phyloP scores from a whole-genome alignment of 129 eudicot species.

The Dittrichia graveolens region DNA sequence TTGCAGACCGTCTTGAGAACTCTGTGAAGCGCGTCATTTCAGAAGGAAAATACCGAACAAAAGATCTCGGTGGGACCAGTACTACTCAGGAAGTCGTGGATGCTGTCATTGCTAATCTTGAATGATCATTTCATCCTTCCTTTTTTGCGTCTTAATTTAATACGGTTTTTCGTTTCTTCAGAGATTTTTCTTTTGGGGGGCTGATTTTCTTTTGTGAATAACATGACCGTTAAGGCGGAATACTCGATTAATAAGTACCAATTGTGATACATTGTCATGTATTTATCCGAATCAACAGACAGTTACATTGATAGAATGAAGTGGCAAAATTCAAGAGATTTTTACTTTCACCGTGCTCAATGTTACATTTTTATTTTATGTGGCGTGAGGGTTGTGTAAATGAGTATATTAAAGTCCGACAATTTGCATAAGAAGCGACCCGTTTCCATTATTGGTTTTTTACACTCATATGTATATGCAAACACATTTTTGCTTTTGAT shows the following conservation, averaged over 20 bases:
- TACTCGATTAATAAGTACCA: slow-evolving; percentile 27
- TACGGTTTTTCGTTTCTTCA: neutral
- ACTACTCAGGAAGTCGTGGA: slow-evolving; percentile 89
- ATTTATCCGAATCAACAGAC: slow-evolving; percentile 12
- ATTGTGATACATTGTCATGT: slow-evolving; percentile 17
- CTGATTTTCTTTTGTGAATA: slow-evolving; percentile 37
- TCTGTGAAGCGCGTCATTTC: slow-evolving; percentile 70
- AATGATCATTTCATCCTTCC: slow-evolving; percentile 12
- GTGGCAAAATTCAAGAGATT: slow-evolving; percentile 9
- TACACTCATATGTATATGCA: no score
- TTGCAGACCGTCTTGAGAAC: slow-evolving; percentile 89
- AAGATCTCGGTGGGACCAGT: slow-evolving; percentile 85
- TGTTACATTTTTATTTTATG: neutral
- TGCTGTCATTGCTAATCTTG: slow-evolving; percentile 84
- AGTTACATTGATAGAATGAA: slow-evolving; percentile 17
- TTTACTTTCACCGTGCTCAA: neutral
- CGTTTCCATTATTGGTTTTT: no score
- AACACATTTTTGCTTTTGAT: no score
- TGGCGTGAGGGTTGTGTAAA: neutral
- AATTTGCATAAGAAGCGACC: no score
- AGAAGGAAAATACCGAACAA: slow-evolving; percentile 70
- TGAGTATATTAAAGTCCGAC: no score
- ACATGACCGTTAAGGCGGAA: slow-evolving; percentile 35
- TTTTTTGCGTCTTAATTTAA: slow-evolving; percentile 16
- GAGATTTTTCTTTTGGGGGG: slow-evolving; percentile 20